A percentile compares a stretch with the other conserved stretches of the same genome.
Evolutionary conservation across 2,329 filamentous ascomycete species (phyloP).

Genomic region (Elsinoe australis): DNA sequence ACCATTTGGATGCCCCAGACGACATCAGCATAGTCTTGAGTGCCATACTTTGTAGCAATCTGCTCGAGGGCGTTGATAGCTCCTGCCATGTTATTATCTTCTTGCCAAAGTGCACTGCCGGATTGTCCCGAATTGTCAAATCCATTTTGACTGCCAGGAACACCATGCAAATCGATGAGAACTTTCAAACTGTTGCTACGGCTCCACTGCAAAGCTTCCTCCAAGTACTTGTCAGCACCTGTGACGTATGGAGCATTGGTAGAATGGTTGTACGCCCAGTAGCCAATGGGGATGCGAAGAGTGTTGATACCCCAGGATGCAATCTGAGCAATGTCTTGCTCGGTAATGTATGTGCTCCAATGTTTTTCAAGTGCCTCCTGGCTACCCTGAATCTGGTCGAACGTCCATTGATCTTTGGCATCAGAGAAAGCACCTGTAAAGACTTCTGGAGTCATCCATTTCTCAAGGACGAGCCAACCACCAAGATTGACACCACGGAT

Average conservation of each 20-base stretch:
- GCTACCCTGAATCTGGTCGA: slow-evolving; percentile 30
- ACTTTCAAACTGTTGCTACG: slow-evolving; percentile 37
- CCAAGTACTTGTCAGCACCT: slow-evolving; percentile 42
- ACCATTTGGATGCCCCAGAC: slow-evolving; percentile 39
- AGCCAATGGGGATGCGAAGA: slow-evolving; percentile 47
- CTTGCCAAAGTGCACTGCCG: slow-evolving; percentile 19
- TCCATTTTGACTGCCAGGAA: slow-evolving; percentile 63
- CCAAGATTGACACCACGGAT: slow-evolving; percentile 33
- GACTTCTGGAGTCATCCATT: slow-evolving; percentile 32
- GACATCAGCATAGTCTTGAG: slow-evolving; percentile 34
- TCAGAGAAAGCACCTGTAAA: slow-evolving; percentile 28
- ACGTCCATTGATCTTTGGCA: slow-evolving; percentile 34
- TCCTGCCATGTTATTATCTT: slow-evolving; percentile 25
- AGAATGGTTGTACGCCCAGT: slow-evolving; percentile 43
- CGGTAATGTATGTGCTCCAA: slow-evolving; percentile 35
- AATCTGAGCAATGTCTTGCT: slow-evolving; percentile 38
- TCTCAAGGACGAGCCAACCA: slow-evolving; percentile 33
- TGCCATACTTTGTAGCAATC: slow-evolving; percentile 37
- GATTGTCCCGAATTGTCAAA: slow-evolving; percentile 22
- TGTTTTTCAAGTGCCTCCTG: slow-evolving; percentile 29
- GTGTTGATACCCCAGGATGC: slow-evolving; percentile 32
- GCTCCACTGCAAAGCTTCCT: slow-evolving; percentile 25
- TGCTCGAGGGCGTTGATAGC: slow-evolving; percentile 34
- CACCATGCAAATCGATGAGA: slow-evolving; percentile 55
- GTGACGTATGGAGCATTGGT: slow-evolving; percentile 37